Conservation (phyloP, 352 stramenopile genomes). For the Phytophthora fragariae region DNA sequence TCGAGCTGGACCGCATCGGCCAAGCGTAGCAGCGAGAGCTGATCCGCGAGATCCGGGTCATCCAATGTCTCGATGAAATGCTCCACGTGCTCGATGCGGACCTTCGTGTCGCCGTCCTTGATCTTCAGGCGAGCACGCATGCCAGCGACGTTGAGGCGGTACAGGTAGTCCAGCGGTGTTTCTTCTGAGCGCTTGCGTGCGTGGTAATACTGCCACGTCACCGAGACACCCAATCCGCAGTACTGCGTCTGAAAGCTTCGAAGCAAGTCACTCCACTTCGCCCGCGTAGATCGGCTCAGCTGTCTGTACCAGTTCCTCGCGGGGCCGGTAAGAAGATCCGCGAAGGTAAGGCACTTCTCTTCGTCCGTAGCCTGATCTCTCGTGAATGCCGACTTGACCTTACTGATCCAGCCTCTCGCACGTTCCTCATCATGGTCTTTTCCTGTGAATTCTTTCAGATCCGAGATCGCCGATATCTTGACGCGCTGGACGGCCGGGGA, state of each 20-base stretch:
- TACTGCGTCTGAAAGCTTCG: not conserved
- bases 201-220: not conserved
- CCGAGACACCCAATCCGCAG: not conserved
- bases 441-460: slow-evolving; percentile 9
- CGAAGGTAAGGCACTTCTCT: slow-evolving; percentile 11
- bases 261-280: not conserved
- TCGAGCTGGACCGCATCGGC: too few species aligned
- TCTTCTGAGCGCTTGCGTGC: not conserved
- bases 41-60: not conserved
- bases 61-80: not conserved
- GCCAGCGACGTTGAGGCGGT: not conserved
- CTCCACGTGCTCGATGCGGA: not conserved
- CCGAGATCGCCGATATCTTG: slow-evolving; percentile 5
- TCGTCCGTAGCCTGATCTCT: slow-evolving; percentile 1
- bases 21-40: too few species aligned
- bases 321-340: not conserved
- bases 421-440: not conserved
- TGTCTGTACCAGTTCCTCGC: not conserved
- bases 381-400: not conserved
- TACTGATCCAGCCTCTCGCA: not conserved
- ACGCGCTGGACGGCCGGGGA: not conserved
- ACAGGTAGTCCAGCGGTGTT: not conserved
- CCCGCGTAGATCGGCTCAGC: too few species aligned
- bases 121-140: not conserved
- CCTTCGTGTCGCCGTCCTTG: not conserved